Conservation (phyloP, 1,284 basidiomycete genomes). For the Fomitopsis schrenkii region DNA sequence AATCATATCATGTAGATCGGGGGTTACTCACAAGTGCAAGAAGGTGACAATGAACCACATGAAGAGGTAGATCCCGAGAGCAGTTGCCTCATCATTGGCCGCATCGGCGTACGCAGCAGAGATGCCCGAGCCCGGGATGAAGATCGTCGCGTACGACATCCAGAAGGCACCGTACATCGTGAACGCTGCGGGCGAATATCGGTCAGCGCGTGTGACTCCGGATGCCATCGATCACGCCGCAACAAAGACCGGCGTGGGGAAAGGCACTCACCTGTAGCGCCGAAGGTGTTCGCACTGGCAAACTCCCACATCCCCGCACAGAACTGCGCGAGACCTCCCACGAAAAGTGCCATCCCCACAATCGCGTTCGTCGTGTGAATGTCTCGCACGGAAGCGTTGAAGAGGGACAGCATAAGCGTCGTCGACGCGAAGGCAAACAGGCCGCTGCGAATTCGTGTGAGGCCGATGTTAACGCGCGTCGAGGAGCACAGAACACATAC, state of each 20-base stretch:
- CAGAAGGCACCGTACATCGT: slow-evolving; percentile 82
- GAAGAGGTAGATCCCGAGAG: slow-evolving; percentile 64
- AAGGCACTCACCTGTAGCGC: slow-evolving; percentile 55
- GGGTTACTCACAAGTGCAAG: slow-evolving; percentile 47
- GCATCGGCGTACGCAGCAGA: slow-evolving; percentile 43
- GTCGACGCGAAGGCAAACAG: slow-evolving; percentile 73
- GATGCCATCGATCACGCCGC: not conserved
- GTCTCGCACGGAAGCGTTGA: slow-evolving; percentile 52
- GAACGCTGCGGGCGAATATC: slow-evolving; percentile 54
- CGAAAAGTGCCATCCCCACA: slow-evolving; percentile 79
- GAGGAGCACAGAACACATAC: slow-evolving; percentile 14
- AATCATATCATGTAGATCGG: slow-evolving; percentile 1
- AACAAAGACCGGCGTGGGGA: not conserved
- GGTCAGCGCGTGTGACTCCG: slow-evolving; percentile 2
- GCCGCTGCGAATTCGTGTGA: slow-evolving; percentile 36
- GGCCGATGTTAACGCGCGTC: not conserved
- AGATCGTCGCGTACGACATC: slow-evolving; percentile 70
- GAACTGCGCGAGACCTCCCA: slow-evolving; percentile 81
- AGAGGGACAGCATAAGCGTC: slow-evolving; percentile 67
- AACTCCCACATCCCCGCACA: slow-evolving; percentile 82
- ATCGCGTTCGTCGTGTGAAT: slow-evolving; percentile 66
- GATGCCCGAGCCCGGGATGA: slow-evolving; percentile 64
- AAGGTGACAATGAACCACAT: slow-evolving; percentile 73
- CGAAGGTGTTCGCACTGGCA: slow-evolving; percentile 68
- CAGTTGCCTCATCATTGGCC: slow-evolving; percentile 43